These are phyloP conservation scores for Russula earlei DNA, from an alignment of 768 basidiomycete species.

Conservation along the genomic window DNA sequence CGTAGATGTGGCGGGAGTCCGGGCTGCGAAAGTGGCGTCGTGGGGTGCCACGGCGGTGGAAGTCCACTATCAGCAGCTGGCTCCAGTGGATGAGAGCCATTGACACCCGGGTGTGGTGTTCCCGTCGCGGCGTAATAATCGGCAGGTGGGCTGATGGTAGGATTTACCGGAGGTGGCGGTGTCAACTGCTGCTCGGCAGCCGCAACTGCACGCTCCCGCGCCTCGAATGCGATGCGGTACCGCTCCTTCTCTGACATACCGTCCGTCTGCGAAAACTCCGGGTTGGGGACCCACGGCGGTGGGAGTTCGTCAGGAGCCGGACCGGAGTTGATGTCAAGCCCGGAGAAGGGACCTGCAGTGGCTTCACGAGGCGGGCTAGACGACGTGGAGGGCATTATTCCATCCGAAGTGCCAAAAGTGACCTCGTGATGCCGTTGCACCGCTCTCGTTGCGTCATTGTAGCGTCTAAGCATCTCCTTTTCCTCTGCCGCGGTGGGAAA, in stretches of 20 bases:
- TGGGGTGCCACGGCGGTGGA: conserved; percentile 24
- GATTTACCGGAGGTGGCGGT: neutral
- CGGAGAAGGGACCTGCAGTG: neutral
- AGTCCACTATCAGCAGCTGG: conserved; percentile 18
- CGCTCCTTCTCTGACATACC: conserved; percentile 56
- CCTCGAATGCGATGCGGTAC: conserved; percentile 53
- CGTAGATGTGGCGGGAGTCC: conserved; percentile 23
- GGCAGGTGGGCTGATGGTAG: neutral
- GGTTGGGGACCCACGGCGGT: conserved; percentile 20
- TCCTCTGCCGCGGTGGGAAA: conserved; percentile 20
- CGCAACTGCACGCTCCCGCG: conserved; percentile 49
- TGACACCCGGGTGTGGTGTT: neutral
- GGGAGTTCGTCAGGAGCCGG: conserved; percentile 14
- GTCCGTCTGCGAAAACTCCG: conserved; percentile 13
- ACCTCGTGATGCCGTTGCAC: conserved; percentile 19
- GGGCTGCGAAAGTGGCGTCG: conserved; percentile 17
- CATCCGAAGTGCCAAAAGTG: conserved; percentile 20
- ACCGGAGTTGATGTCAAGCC: neutral
- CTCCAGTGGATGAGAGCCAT: conserved; percentile 36
- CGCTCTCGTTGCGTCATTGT: conserved; percentile 26
- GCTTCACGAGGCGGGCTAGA: neutral
- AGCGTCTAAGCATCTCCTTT: conserved; percentile 27
- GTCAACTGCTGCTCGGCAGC: conserved; percentile 20
- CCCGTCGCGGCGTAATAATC: conserved; percentile 14
- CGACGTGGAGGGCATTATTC: conserved; percentile 18